phyloP scores from a whole-genome alignment of 306 rosid species.

The Ceratonia siliqua region DNA sequence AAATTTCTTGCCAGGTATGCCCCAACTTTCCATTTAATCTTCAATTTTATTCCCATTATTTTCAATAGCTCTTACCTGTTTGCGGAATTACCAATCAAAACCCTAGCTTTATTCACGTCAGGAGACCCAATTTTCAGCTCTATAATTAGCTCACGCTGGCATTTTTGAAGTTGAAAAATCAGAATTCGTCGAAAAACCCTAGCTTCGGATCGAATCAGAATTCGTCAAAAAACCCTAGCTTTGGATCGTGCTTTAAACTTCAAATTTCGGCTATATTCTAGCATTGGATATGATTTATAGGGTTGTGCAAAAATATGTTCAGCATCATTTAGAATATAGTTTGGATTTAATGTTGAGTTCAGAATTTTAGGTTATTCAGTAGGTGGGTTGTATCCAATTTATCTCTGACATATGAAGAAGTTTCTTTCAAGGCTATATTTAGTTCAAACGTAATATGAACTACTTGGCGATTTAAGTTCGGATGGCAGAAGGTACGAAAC shows the following conservation, averaged over 20 bases:
- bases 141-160: slow-evolving; percentile 27
- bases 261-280: slow-evolving; percentile 37
- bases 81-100: slow-evolving; percentile 43
- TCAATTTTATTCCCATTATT: slow-evolving; percentile 16
- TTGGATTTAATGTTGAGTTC: slow-evolving; percentile 34
- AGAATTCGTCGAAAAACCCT: slow-evolving; percentile 66
- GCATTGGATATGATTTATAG: slow-evolving; percentile 50
- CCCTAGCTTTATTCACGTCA: slow-evolving; percentile 51
- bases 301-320: slow-evolving; percentile 28
- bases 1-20: slow-evolving; percentile 39
- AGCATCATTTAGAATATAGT: slow-evolving; percentile 23
- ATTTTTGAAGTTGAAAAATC: slow-evolving; percentile 31
- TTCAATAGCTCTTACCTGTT: slow-evolving; percentile 11
- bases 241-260: slow-evolving; percentile 52
- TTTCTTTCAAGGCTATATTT: slow-evolving; percentile 22
- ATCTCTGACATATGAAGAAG: slow-evolving; percentile 19
- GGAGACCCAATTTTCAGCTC: slow-evolving; percentile 31
- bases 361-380: slow-evolving; percentile 37
- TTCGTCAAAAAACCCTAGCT: slow-evolving; percentile 73
- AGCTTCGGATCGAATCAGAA: slow-evolving; percentile 52
- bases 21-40: slow-evolving; percentile 4
- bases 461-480: slow-evolving; percentile 39
- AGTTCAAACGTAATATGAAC: slow-evolving; percentile 41
- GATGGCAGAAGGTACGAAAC: slow-evolving; percentile 13
- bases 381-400: slow-evolving; percentile 28